Percentiles rank a stretch among this genome's conserved stretches.
phyloP scores from a whole-genome alignment of 2,329 filamentous ascomycete genomes.

The Colletotrichum tropicicola region DNA sequence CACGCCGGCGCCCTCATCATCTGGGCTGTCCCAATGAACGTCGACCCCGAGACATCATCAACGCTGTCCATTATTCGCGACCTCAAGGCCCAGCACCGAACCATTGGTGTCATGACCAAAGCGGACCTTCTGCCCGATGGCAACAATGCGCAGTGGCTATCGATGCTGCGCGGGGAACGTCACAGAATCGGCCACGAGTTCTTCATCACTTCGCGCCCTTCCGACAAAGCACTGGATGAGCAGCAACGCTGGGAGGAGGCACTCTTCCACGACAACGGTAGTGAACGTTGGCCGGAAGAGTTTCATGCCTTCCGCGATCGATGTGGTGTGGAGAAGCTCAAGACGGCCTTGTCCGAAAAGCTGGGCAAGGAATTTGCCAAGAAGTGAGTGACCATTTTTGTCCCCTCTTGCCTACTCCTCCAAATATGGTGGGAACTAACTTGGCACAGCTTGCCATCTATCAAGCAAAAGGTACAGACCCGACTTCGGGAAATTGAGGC shows the following conservation, averaged over 20 bases:
- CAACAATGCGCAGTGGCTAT: conserved; percentile 65
- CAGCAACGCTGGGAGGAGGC: conserved; percentile 60
- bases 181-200: conserved; percentile 79
- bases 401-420: no score
- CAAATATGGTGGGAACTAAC: background rate
- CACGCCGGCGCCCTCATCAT: conserved; percentile 79
- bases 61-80: conserved; percentile 72
- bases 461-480: conserved; percentile 60
- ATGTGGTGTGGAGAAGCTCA: conserved; percentile 63
- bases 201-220: conserved; percentile 78
- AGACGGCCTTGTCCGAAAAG: conserved; percentile 60
- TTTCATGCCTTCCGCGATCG: conserved; percentile 58
- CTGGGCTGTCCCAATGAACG: conserved; percentile 80
- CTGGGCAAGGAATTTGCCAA: conserved; percentile 63
- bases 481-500: conserved; percentile 61
- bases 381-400: conserved; percentile 48
- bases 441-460: conserved; percentile 54
- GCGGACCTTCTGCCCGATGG: conserved; percentile 75
- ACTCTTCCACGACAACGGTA: conserved; percentile 54
- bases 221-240: conserved; percentile 61
- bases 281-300: conserved; percentile 55
- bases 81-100: conserved; percentile 64
- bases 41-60: conserved; percentile 79
- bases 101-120: conserved; percentile 84
- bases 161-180: conserved; percentile 68